phyloP scores from a whole-genome alignment of 352 stramenopile species.

The Phytopythium kandeliae region DNA sequence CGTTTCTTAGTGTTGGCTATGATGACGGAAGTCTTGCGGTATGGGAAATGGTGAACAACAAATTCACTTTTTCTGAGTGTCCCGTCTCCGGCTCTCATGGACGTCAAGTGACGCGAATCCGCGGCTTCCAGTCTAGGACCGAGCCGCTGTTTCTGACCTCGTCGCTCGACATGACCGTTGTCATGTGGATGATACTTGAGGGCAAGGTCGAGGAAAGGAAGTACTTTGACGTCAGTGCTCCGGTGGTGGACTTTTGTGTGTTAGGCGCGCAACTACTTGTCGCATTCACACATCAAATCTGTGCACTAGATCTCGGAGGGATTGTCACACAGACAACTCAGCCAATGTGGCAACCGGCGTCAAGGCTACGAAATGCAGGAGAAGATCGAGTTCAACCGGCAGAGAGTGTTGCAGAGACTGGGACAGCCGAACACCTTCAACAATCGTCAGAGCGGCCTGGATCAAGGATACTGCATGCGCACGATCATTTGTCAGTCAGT shows the following conservation, averaged over 20 bases:
- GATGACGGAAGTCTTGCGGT: constrained; percentile 44
- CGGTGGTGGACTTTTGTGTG: constrained; percentile 38
- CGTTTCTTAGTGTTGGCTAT: constrained; percentile 33
- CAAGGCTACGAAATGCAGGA: neutral
- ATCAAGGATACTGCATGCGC: neutral
- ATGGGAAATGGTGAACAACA: constrained; percentile 22
- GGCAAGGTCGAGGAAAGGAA: constrained; percentile 35
- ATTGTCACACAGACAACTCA: neutral
- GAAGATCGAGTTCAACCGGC: neutral
- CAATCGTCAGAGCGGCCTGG: neutral
- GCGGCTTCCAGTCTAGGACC: neutral
- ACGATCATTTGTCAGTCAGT: constrained; percentile 2
- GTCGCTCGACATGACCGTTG: constrained; percentile 62
- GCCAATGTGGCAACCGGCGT: neutral
- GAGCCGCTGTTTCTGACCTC: constrained; percentile 28
- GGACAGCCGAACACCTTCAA: neutral
- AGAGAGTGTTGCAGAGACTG: neutral
- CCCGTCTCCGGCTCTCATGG: constrained; percentile 29
- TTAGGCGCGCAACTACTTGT: constrained; percentile 19
- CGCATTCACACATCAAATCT: constrained; percentile 35
- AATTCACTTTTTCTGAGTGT: constrained; percentile 20
- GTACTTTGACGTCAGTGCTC: constrained; percentile 56
- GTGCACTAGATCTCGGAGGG: constrained; percentile 10
- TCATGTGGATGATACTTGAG: constrained; percentile 37
- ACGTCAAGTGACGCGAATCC: constrained; percentile 32